Base-by-base conservation (phyloP, 768 basidiomycete genomes). In the Podaxis rugospora region DNA sequence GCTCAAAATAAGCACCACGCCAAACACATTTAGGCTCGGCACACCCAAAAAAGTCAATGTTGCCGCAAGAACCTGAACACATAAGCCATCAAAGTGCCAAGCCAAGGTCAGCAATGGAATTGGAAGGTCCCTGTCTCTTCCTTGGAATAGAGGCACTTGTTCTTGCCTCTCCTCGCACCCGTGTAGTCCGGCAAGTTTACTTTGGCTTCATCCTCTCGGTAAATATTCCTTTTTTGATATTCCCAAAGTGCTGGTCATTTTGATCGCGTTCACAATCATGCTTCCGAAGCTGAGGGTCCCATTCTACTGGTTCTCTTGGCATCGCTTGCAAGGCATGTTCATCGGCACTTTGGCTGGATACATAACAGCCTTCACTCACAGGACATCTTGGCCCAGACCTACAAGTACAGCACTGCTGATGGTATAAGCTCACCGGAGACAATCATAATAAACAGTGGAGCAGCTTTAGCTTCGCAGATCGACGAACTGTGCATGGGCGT, bases 1-100 rank as follows among this genome's bases (percentile, higher is more conserved):
- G 25, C 51, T 65, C 64, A 62, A 64, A 64, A 62, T 49, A 16
- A 16, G 37, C 4, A 27, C 46, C 64, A 67, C 68, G 68, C 66
- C 66, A 66, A 59, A 54, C 53, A 56, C 59, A 23, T 51, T 14
- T 54, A 35, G 36, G 67, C 68, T 64, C 57, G 50, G 59, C 52
- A 21, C 18, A 1, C 10, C 59, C 27, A 59, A 53, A 37, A 13
- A 44, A 44, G 23, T 35, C 28, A 11, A 18, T 23, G 18, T 18
- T 6, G 13, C 18, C 36, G 52, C 51, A 57, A 50, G 44, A 25
- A 42, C 50, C 49, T 25, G 23, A 46, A 35, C 54, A 53, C 47
- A 39, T 40, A 18, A 23, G 47, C 32, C 23, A 7, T 7, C 25
- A 23, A 21, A 49, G 5, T 27, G 47, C 47, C 47, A 49, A 23